Evolutionary conservation across 2,329 filamentous ascomycete genomes (phyloP), one percentile per base, ranked within the genome.

Genomic region (Trichoderma sp.): DNA sequence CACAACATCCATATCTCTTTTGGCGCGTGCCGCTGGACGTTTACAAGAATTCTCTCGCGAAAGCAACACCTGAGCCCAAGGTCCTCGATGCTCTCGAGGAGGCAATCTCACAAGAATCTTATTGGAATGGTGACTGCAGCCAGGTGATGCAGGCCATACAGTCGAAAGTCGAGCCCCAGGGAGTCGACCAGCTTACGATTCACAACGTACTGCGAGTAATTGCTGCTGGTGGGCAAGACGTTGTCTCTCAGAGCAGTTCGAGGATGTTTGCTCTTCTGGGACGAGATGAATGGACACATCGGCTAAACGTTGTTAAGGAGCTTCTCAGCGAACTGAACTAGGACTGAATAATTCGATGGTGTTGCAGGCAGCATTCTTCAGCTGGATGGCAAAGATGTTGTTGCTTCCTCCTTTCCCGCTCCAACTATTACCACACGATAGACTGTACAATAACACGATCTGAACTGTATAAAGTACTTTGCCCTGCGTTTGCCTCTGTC

Each of bases 1-100:
- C 69, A 11, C 74, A 78, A 9, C 79, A 82, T 34, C 81, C 82
- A 1, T 82, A 82, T 70, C 78, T 83, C 57, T 79, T 83, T 73
- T 84, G 81, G 80, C 78, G 80, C 4, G 78, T 82, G 24, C 80
- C 81, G 1, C 62, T 71, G n/a, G 36, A 56, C 7, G 62, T 77
- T 26, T 82, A 83, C 75, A 73, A 72, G 8, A 66, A 72, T 4
- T 77, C 78, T 14, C 73, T 81, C 6, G 73, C 73, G 8, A 72
- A 74, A 15, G 73, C 73, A 34, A 34, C 21, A 5, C 74, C 73
- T 7, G 73, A 77, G 32, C 56, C 70, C 8, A 76, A 73, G 36
- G 67, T 78, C 15, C 62, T 78, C 8, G 58, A 75, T 18, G 76
- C 79, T 5, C 74, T 83, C 18, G 72, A 77, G 28, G 71, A 73